Base-by-base conservation (phyloP, 768 basidiomycete species). In the Boletus reticulatus region DNA sequence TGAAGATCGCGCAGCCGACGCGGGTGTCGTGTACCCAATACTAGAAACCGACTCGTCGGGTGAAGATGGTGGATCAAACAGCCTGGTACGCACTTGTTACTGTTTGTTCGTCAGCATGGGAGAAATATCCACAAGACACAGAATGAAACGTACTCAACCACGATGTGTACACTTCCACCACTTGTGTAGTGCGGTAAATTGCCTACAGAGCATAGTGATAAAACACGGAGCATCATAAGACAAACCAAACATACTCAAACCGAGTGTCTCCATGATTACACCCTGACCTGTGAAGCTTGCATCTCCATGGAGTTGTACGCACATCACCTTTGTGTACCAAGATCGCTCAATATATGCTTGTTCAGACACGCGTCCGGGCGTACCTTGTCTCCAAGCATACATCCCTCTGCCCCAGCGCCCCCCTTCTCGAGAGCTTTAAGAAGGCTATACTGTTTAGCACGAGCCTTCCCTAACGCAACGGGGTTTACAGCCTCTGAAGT, bases 281-380 rank as follows among this genome's bases (percentile, higher is more conserved):
- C 94, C 94, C 68, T 96, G 94, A 0, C 94, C 94, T 0, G 88
- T 82, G 66, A 96, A 95, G 55, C 89, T 92, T 1, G 91, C 93
- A 68, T 97, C 94, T 4, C 94, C 94, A 59, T 96, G 94, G 45
- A 97, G 71, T 63, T 94, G 92, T 0, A 96, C 87, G 58, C 88
- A 93, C 83, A 96, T 87, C 4, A 87, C 94, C 63, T 79, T 81
- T 67, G 87, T 84, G 51, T 8, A 12, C 14, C 13, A 49, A 17
- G 3, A 72, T 58, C 63, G 59, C 48, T 47, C 17, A n/a, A 49
- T 39, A 48, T 22, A 43, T 4, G 29, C 13, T 9, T 17, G 22
- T 20, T n/a, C 14, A 36, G 14, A 51, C 11, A 22, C 7, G 16
- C 0, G 19, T n/a, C 22, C 14, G 22, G 13, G 19, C 51, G n/a